Conservation (phyloP, 805 yeast species). For the Pichia exigua region DNA sequence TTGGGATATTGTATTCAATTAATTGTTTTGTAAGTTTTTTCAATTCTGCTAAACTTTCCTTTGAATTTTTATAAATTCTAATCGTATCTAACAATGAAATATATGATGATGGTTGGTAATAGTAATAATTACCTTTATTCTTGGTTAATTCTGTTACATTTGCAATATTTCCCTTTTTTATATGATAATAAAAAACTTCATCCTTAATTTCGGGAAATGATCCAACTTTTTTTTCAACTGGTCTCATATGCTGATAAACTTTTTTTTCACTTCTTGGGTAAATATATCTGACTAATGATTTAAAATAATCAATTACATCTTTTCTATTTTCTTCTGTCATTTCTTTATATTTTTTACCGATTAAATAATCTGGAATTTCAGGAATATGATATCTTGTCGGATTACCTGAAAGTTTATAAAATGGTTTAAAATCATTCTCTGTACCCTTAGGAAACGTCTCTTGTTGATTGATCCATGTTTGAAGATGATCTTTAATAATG, state of each 20-base stretch:
- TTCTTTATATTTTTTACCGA: background rate
- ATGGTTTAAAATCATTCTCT: background rate
- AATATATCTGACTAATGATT: conserved; percentile 3
- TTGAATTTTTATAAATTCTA: conserved; percentile 2
- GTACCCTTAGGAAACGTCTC: background rate
- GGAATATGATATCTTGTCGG: conserved; percentile 5
- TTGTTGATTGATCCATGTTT: conserved; percentile 1
- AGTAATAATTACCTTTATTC: background rate
- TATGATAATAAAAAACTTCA: background rate
- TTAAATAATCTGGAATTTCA: background rate
- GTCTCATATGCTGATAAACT: background rate
- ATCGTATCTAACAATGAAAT: background rate
- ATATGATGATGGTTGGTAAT: background rate
- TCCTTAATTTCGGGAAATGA: background rate
- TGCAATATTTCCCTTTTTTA: background rate
- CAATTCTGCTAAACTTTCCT: background rate
- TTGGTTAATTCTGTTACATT: background rate
- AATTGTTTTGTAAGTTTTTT: background rate
- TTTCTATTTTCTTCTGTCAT: background rate
- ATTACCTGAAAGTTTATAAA: background rate
- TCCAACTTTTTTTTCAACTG: conserved; percentile 1
- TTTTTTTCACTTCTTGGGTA: conserved; percentile 2
- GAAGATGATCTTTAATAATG: background rate
- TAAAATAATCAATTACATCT: background rate
- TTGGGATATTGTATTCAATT: background rate